Percentiles rank a stretch among this genome's conserved stretches.
Conservation (phyloP, 2,329 filamentous ascomycete genomes). For the Lasiodiplodia sp. region DNA sequence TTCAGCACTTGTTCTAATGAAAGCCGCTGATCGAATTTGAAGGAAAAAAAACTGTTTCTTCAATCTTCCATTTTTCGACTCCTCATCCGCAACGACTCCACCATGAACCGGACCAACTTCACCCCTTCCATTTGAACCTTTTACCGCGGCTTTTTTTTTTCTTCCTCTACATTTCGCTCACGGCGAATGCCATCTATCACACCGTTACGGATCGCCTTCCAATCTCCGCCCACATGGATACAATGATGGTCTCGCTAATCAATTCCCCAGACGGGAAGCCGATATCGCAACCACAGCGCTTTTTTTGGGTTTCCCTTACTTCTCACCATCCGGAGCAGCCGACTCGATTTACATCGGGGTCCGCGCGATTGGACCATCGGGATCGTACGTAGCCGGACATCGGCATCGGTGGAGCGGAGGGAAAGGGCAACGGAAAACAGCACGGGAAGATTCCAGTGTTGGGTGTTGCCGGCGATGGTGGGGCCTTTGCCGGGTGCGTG, state of each 20-base stretch:
- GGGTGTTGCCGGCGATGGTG: background rate
- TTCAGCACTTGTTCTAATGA: background rate
- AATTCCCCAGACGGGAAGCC: background rate
- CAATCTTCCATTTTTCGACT: background rate
- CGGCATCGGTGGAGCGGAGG: too few relatives aligned
- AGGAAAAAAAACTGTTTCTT: background rate
- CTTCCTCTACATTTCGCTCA: background rate
- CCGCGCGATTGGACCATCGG: background rate
- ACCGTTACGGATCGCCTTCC: background rate
- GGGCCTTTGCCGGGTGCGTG: background rate
- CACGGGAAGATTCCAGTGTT: too few relatives aligned
- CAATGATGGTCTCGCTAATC: background rate
- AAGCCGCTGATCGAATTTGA: background rate
- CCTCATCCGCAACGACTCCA: background rate
- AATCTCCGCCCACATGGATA: background rate
- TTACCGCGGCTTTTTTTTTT: background rate
- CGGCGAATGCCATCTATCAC: background rate
- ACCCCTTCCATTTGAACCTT: background rate
- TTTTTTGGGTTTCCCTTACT: background rate
- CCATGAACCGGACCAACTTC: too few relatives aligned
- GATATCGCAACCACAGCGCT: background rate
- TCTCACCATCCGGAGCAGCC: background rate
- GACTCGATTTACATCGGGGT: background rate
- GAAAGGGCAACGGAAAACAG: background rate
- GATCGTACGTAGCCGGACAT: background rate